phyloP scores from a whole-genome alignment of 805 yeast species.

The Lachancea cidri region DNA sequence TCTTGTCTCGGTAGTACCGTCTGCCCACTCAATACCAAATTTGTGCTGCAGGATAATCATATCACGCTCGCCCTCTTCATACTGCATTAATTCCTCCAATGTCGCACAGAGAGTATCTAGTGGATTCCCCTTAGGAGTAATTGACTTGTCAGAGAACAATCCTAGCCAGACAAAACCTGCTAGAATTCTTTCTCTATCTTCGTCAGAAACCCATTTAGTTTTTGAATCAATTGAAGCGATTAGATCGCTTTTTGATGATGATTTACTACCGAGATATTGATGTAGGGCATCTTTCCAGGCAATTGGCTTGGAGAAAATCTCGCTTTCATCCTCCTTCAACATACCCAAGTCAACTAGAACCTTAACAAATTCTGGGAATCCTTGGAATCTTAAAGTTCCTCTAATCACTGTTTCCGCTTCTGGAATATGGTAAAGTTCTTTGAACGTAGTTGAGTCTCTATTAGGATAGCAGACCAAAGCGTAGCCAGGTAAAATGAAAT shows the following conservation, averaged over 20 bases:
- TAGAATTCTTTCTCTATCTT: constrained; percentile 80
- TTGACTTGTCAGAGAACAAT: constrained; percentile 68
- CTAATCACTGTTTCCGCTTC: constrained; percentile 96
- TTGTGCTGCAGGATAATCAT: constrained; percentile 94
- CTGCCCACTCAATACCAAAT: constrained; percentile 95
- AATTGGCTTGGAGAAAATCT: constrained; percentile 49
- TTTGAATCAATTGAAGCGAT: constrained; percentile 68
- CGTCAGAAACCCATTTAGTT: constrained; percentile 74
- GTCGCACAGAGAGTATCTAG: constrained; percentile 96
- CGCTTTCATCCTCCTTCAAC: constrained; percentile 69
- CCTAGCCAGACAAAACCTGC: constrained; percentile 94
- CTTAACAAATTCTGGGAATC: constrained; percentile 97
- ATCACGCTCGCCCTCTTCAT: constrained; percentile 92
- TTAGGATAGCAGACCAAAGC: constrained; percentile 95
- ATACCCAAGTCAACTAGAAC: constrained; percentile 92
- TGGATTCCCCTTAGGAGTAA: constrained; percentile 88
- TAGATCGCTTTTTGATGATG: constrained; percentile 67
- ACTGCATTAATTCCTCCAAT: constrained; percentile 92
- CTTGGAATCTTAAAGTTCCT: constrained; percentile 97
- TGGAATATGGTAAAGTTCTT: constrained; percentile 87
- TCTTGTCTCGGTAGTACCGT: constrained; percentile 85
- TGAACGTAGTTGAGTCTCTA: constrained; percentile 94
- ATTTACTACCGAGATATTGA: constrained; percentile 65
- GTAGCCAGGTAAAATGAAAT: constrained; percentile 92
- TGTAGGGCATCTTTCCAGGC: constrained; percentile 91